These are phyloP conservation scores for Trypanosoma boissoni DNA, from an alignment of 208 protist genomes.

Conservation along the genomic window DNA sequence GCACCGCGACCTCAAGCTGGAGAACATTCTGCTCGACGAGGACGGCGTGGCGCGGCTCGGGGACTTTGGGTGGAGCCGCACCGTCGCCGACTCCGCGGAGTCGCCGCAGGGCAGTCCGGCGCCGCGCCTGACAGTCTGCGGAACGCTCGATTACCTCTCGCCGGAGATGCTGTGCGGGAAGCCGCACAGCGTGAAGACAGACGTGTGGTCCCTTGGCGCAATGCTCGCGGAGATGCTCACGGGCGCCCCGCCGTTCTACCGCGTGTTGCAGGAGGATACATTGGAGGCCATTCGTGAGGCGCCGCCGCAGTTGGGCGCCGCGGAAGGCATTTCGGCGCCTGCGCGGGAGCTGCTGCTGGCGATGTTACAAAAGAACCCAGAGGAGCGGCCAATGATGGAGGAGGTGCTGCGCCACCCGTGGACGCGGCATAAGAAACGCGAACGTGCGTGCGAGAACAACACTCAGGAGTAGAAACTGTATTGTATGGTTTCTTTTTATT, in stretches of 20 bases:
- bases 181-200: slow-evolving; percentile 60
- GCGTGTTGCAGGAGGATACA: slow-evolving; percentile 40
- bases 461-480: no score
- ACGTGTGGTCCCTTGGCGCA: slow-evolving; percentile 89
- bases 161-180: slow-evolving; percentile 94
- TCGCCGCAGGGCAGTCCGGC: background rate
- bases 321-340: slow-evolving; percentile 13
- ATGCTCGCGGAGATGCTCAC: slow-evolving; percentile 84
- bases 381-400: slow-evolving; percentile 43
- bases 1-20: slow-evolving; percentile 90
- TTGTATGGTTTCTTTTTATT: slow-evolving; percentile 7
- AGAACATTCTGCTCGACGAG: slow-evolving; percentile 84
- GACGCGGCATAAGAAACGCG: slow-evolving; percentile 32
- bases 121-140: slow-evolving; percentile 83
- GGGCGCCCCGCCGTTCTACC: slow-evolving; percentile 73
- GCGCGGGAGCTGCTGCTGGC: slow-evolving; percentile 33
- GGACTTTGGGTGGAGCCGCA: slow-evolving; percentile 98
- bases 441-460: background rate
- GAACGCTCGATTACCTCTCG: slow-evolving; percentile 99
- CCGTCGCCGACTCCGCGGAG: slow-evolving; percentile 13
- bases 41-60: slow-evolving; percentile 94
- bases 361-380: slow-evolving; percentile 67
- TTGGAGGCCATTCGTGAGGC: slow-evolving; percentile 53
- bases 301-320: slow-evolving; percentile 31
- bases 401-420: slow-evolving; percentile 71